Evolutionary conservation across 257 asterid genomes (phyloP).

Genomic region (Przewalskia tangutica): DNA sequence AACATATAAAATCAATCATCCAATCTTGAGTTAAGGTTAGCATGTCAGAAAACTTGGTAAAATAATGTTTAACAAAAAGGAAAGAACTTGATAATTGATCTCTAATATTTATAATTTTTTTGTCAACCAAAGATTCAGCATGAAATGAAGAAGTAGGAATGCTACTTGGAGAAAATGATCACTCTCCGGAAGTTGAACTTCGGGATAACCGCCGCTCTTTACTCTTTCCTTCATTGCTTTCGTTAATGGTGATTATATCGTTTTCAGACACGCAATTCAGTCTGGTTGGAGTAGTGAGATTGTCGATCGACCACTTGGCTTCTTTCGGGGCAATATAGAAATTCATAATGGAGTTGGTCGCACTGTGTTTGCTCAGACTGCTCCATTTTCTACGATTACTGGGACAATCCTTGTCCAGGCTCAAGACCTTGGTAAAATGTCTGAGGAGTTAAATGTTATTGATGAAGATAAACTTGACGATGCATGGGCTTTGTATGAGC

Average conservation of each 20-base stretch:
- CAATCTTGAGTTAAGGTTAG: not conserved
- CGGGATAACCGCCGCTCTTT: constrained; percentile 11
- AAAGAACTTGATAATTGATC: not conserved
- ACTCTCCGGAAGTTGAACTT: constrained; percentile 24
- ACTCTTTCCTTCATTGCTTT: constrained; percentile 13
- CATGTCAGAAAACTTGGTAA: not conserved
- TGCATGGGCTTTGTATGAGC: constrained; percentile 75
- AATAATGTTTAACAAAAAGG: not conserved
- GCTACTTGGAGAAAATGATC: constrained; percentile 26
- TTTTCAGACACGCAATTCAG: constrained; percentile 11
- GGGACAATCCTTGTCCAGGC: constrained; percentile 79
- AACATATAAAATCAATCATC: not conserved
- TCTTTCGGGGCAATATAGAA: not conserved
- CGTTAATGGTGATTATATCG: constrained; percentile 7
- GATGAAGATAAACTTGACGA: constrained; percentile 42
- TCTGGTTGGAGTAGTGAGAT: constrained; percentile 13
- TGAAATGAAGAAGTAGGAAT: not conserved
- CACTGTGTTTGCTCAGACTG: constrained; percentile 11
- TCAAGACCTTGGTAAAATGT: constrained; percentile 67
- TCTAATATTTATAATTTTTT: not conserved
- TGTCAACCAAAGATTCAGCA: not conserved
- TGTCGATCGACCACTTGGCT: not conserved
- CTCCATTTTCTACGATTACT: constrained; percentile 38
- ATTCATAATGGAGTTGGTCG: constrained; percentile 3
- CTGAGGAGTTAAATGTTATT: constrained; percentile 50